phyloP scores from a whole-genome alignment of 805 yeast species.

The Barnettozyma wickerhamii region DNA sequence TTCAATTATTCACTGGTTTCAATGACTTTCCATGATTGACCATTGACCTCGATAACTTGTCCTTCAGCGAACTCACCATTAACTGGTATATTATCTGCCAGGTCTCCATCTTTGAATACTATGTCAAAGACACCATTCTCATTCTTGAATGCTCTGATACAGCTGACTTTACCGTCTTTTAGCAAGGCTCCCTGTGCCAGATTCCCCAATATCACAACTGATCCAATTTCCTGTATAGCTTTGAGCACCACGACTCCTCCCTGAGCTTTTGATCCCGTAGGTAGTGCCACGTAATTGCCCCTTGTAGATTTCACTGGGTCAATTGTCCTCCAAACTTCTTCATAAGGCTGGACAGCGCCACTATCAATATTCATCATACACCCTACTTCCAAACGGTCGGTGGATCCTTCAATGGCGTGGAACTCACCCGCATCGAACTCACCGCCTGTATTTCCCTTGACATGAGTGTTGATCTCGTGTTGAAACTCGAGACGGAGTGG shows the following conservation, averaged over 20 bases:
- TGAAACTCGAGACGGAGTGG: conserved; percentile 18
- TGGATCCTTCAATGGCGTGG: conserved; percentile 29
- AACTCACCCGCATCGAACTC: conserved; percentile 37
- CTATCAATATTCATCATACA: conserved; percentile 43
- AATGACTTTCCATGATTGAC: conserved; percentile 14
- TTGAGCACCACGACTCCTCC: conserved; percentile 7
- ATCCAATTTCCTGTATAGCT: conserved; percentile 31
- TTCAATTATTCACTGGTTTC: conserved; percentile 1
- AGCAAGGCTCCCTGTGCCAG: conserved; percentile 47
- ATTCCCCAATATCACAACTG: conserved; percentile 43
- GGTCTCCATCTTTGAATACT: conserved; percentile 18
- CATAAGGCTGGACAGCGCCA: conserved; percentile 38
- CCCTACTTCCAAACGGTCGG: conserved; percentile 49
- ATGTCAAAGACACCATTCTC: conserved; percentile 14
- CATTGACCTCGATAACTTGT: conserved; percentile 7
- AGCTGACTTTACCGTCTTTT: conserved; percentile 19
- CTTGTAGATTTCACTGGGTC: conserved; percentile 36
- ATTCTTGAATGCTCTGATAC: conserved; percentile 15
- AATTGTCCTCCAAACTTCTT: conserved; percentile 52
- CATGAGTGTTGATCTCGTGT: conserved; percentile 23
- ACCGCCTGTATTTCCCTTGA: conserved; percentile 20
- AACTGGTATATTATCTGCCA: conserved; percentile 17
- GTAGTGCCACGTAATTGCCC: conserved; percentile 11
- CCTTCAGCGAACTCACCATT: conserved; percentile 8
- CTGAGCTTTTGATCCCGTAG: conserved; percentile 29